A percentile compares a stretch with the other conserved stretches of the same genome.
Evolutionary conservation across 768 basidiomycete species (phyloP).

Genomic region (Nidularia pulvinata): DNA sequence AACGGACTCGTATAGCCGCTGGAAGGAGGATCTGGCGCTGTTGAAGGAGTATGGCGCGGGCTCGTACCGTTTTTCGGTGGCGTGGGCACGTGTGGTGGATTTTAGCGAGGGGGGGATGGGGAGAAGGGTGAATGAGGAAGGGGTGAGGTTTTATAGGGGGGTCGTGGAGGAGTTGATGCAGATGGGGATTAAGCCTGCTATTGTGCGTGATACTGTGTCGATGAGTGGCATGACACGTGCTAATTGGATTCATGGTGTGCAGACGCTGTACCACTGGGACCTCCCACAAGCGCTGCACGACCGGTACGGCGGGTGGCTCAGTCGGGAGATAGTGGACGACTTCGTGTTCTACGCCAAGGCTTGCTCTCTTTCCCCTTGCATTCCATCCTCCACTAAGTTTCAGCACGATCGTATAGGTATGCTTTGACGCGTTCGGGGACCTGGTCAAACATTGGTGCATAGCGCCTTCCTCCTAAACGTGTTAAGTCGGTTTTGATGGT

Average conservation of each 20-base stretch:
- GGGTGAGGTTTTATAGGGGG: constrained; percentile 65
- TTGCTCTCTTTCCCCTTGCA: background rate
- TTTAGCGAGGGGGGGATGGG: constrained; percentile 31
- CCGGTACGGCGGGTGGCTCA: constrained; percentile 77
- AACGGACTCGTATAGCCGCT: constrained; percentile 66
- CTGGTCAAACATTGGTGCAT: constrained; percentile 69
- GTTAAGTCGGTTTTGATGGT: no score
- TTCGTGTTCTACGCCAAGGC: constrained; percentile 61
- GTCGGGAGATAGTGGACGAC: constrained; percentile 62
- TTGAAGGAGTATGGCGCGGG: constrained; percentile 65
- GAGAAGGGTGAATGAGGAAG: constrained; percentile 63
- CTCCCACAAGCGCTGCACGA: constrained; percentile 73
- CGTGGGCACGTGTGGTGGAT: constrained; percentile 76
- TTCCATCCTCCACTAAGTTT: no score
- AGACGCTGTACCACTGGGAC: constrained; percentile 82
- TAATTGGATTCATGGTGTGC: background rate
- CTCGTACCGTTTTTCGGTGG: constrained; percentile 72
- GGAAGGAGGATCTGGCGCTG: constrained; percentile 65
- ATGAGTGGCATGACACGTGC: background rate
- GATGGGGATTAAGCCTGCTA: constrained; percentile 60
- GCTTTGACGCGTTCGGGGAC: constrained; percentile 73
- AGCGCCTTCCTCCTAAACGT: background rate
- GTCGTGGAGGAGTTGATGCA: constrained; percentile 65
- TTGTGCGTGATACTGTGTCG: constrained; percentile 32
- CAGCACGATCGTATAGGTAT: constrained; percentile 32